A percentile compares a stretch with the other conserved stretches of the same genome.
These are phyloP conservation scores for Thraustochytrium striatum DNA, from an alignment of 352 stramenopile species.

Conservation along the genomic window DNA sequence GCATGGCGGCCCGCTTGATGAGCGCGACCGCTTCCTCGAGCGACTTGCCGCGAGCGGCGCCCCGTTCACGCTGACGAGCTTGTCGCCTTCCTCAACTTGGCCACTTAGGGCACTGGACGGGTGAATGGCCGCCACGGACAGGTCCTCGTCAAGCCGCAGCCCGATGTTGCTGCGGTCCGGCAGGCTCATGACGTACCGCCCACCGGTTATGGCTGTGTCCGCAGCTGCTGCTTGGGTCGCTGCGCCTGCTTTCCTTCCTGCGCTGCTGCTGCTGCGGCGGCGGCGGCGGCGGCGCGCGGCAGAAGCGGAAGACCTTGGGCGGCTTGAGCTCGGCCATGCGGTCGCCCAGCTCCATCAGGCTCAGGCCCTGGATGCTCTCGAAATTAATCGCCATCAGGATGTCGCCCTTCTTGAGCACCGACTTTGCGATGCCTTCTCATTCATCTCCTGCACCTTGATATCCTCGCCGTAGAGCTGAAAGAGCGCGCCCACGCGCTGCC, in stretches of 20 bases:
- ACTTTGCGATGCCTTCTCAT: no score
- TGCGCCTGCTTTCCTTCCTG: background rate
- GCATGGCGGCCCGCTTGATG: constrained; percentile 2
- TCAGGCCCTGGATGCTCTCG: no score
- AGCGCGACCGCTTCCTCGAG: background rate
- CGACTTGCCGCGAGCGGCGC: background rate
- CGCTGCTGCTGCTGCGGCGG: background rate
- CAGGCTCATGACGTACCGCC: background rate
- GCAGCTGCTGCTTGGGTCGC: background rate
- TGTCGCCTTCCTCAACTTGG: constrained; percentile 4
- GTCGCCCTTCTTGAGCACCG: no score
- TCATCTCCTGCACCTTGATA: no score
- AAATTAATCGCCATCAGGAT: no score
- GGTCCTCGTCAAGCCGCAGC: background rate
- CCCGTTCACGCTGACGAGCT: background rate
- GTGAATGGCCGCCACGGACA: background rate
- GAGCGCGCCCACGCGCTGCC: no score
- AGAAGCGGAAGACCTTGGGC: constrained; percentile 12
- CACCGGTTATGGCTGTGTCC: no score
- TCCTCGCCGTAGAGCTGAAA: no score
- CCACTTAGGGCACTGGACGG: background rate
- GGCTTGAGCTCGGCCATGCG: background rate
- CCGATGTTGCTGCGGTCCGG: background rate
- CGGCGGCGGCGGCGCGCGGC: no score
- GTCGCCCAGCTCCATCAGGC: constrained; percentile 11